Evolutionary conservation across 805 yeast species (phyloP).

Genomic region (Yarrowia keelungensis): DNA sequence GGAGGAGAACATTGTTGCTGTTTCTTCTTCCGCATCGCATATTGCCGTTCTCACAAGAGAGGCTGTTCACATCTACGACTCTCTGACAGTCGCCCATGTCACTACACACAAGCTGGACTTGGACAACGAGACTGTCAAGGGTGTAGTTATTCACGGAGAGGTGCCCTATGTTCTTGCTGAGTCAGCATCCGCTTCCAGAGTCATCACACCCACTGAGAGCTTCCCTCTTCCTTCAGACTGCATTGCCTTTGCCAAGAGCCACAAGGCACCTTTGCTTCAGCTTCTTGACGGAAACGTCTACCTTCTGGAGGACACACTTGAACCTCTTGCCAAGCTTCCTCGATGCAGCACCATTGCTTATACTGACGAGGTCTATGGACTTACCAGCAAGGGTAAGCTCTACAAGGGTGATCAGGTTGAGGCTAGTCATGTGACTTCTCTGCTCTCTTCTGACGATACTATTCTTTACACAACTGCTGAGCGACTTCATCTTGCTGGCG

Average conservation of each 20-base stretch:
- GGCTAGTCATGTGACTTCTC: conserved; percentile 80
- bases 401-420: conserved; percentile 66
- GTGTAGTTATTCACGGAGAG: conserved; percentile 61
- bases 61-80: conserved; percentile 22
- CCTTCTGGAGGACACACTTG: conserved; percentile 13
- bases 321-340: conserved; percentile 63
- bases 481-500: conserved; percentile 82
- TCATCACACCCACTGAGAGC: conserved; percentile 6
- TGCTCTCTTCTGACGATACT: conserved; percentile 73
- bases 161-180: conserved; percentile 61
- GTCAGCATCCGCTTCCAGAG: conserved; percentile 39
- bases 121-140: conserved; percentile 26
- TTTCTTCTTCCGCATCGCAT: conserved; percentile 60
- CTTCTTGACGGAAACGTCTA: conserved; percentile 28
- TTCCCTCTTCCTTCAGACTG: conserved; percentile 22
- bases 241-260: conserved; percentile 33
- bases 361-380: conserved; percentile 63
- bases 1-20: conserved; percentile 65
- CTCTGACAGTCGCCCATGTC: conserved; percentile 15
- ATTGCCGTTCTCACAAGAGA: conserved; percentile 52
- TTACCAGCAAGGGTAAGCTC: conserved; percentile 76
- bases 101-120: conserved; percentile 20
- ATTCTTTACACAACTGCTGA: conserved; percentile 87
- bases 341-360: conserved; percentile 59
- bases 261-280: conserved; percentile 24